A percentile compares a stretch with the other conserved stretches of the same genome.
Conservation (phyloP, 2,329 filamentous ascomycete species). For the Neopestalotiopsis sp. region DNA sequence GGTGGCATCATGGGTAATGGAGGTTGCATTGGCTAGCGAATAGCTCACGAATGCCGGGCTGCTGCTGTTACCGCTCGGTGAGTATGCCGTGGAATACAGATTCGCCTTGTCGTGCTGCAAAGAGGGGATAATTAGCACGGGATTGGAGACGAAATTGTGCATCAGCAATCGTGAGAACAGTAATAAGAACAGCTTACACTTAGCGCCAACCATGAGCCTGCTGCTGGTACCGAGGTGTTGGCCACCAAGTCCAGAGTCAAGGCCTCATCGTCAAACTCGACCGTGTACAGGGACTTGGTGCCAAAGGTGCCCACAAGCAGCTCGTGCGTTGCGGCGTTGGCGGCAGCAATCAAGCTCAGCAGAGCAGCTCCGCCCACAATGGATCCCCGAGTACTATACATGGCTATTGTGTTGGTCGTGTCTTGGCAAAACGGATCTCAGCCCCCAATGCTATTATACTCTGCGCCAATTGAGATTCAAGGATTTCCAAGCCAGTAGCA, state of each 20-base stretch:
- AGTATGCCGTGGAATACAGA: constrained; percentile 16
- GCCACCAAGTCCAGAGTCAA: constrained; percentile 12
- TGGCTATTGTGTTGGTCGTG: not conserved
- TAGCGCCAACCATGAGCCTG: constrained; percentile 17
- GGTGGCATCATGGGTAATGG: constrained; percentile 15
- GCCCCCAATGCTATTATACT: not conserved
- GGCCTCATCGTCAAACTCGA: constrained; percentile 19
- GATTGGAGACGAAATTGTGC: not conserved
- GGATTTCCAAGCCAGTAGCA: not conserved
- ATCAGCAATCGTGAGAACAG: not conserved
- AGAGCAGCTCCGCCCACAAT: constrained; percentile 9
- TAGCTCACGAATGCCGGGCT: constrained; percentile 19
- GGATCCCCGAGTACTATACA: not conserved
- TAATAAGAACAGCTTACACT: constrained; percentile 6
- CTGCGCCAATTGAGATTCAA: not conserved
- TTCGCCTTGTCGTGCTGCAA: constrained; percentile 16
- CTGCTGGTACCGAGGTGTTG: constrained; percentile 15
- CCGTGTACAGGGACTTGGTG: constrained; percentile 17
- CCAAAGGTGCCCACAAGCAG: constrained; percentile 19
- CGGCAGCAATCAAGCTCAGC: not conserved
- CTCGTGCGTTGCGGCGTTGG: constrained; percentile 12
- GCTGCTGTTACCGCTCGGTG: not conserved
- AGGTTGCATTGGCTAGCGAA: constrained; percentile 5
- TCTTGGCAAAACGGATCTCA: constrained; percentile 1
- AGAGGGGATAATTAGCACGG: not conserved